Evolutionary conservation across 768 basidiomycete species (phyloP).

Genomic region (Pleurotus citrinopileatus): DNA sequence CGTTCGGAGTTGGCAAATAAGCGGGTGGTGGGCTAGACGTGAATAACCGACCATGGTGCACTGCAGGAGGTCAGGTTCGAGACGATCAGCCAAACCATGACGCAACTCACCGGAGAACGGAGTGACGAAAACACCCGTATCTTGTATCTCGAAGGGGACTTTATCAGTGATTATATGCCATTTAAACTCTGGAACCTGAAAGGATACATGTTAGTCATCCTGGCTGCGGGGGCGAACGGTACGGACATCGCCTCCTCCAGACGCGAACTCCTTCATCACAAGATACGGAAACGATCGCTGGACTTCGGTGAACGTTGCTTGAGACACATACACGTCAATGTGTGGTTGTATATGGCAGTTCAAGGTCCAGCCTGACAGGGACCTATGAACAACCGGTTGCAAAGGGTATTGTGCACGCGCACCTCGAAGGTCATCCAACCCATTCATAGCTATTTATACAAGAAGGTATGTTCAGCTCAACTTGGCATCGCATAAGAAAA

Average conservation of each 20-base stretch:
- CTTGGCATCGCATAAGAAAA: not conserved
- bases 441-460: slow-evolving; percentile 66
- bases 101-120: slow-evolving; percentile 62
- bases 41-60: slow-evolving; percentile 75
- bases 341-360: slow-evolving; percentile 57
- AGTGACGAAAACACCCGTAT: slow-evolving; percentile 59
- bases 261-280: slow-evolving; percentile 68
- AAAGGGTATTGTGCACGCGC: slow-evolving; percentile 3
- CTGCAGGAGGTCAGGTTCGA: slow-evolving; percentile 27
- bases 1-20: slow-evolving; percentile 37
- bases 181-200: slow-evolving; percentile 74
- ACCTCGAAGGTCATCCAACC: slow-evolving; percentile 87
- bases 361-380: slow-evolving; percentile 67
- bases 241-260: slow-evolving; percentile 76
- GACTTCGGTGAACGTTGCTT: slow-evolving; percentile 63
- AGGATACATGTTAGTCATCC: not conserved
- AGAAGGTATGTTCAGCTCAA: slow-evolving; percentile 3
- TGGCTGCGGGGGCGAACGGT: not conserved
- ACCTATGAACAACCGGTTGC: not conserved
- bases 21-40: slow-evolving; percentile 33
- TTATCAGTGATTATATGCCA: slow-evolving; percentile 80
- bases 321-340: slow-evolving; percentile 74
- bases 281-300: slow-evolving; percentile 80
- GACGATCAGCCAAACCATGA: not conserved
- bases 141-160: slow-evolving; percentile 62